Percentiles rank a stretch among this genome's conserved stretches.
Evolutionary conservation across 139 green algal species (phyloP).

Genomic region (Coelastrella sp.): DNA sequence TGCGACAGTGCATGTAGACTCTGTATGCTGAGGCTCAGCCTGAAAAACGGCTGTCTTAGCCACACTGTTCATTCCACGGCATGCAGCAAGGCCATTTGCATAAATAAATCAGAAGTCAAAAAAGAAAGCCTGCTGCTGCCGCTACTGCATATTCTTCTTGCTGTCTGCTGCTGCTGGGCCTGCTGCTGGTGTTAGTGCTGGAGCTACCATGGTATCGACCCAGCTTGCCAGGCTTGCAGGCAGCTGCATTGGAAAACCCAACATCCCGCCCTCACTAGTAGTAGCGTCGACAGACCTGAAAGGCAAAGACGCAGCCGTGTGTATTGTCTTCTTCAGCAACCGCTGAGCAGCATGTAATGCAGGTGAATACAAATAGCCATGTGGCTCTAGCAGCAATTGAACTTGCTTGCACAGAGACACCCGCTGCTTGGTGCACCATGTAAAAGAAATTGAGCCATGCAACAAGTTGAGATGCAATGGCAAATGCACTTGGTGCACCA

Average conservation of each 20-base stretch:
- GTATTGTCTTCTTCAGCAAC: not conserved
- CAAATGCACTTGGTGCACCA: too few relatives aligned
- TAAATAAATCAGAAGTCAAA: not conserved
- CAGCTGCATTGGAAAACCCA: constrained; percentile 7
- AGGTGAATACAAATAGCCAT: too few relatives aligned
- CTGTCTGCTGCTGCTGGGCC: too few relatives aligned
- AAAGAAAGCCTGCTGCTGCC: not conserved
- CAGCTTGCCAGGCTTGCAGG: constrained; percentile 6
- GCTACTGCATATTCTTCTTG: not conserved
- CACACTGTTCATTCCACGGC: too few relatives aligned
- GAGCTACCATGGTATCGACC: not conserved
- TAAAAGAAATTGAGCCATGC: too few relatives aligned
- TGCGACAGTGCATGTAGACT: too few relatives aligned
- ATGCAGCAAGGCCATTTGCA: not conserved
- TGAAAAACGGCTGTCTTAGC: too few relatives aligned
- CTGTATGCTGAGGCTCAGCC: too few relatives aligned
- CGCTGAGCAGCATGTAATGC: not conserved
- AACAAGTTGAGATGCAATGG: too few relatives aligned
- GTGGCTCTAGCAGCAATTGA: too few relatives aligned
- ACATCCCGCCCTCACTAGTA: not conserved
- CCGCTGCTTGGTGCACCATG: too few relatives aligned
- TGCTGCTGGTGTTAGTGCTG: not conserved
- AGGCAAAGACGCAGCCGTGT: not conserved
- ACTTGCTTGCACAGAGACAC: too few relatives aligned
- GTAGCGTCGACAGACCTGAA: constrained; percentile 35